Conservation (phyloP, 306 rosid species). For the Albizia julibrissin region DNA sequence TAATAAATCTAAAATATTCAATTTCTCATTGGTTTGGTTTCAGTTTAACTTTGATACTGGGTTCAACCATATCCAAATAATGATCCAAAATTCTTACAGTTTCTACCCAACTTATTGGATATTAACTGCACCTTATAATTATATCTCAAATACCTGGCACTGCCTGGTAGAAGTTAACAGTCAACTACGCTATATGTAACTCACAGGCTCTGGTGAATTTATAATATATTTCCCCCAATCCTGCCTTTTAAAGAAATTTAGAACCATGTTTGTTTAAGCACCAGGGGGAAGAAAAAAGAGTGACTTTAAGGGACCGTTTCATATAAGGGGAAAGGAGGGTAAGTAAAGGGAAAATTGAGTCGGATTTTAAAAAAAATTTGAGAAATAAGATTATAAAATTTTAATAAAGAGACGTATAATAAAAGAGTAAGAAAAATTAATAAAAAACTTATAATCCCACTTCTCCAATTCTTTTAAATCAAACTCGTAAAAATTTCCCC, state of each 20-base stretch:
- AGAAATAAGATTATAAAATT: too few species aligned
- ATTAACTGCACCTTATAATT: not conserved
- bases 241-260: not conserved
- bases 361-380: too few species aligned
- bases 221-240: not conserved
- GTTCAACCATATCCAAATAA: not conserved
- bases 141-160: not conserved
- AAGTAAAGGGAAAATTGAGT: not conserved
- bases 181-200: not conserved
- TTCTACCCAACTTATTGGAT: not conserved
- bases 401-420: too few species aligned
- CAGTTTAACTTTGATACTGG: too few species aligned
- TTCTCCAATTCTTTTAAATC: too few species aligned
- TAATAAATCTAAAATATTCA: too few species aligned
- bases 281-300: not conserved
- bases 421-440: too few species aligned
- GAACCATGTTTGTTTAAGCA: not conserved
- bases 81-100: not conserved
- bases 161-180: not conserved
- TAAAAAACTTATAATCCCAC: too few species aligned
- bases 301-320: not conserved
- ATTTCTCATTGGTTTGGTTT: too few species aligned
- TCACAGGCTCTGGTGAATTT: not conserved
- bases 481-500: too few species aligned
- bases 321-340: too few species aligned